Conservation (phyloP, 2,329 filamentous ascomycete genomes). For the Ciborinia camelliae region DNA sequence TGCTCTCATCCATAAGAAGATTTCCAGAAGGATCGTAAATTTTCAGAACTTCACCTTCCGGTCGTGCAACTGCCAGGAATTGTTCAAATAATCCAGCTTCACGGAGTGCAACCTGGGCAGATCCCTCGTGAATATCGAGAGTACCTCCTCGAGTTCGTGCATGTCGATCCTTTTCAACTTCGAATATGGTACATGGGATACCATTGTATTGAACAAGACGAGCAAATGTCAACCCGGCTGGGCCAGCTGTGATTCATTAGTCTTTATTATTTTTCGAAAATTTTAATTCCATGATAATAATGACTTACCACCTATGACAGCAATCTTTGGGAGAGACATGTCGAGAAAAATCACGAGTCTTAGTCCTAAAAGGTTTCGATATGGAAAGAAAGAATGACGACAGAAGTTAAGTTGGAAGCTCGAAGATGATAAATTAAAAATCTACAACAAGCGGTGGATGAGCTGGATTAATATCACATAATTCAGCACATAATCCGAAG, state of each 20-base stretch:
- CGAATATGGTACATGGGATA: conserved; percentile 34
- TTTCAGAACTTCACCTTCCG: conserved; percentile 28
- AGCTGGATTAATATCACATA: not conserved
- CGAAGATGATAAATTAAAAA: conserved; percentile 1
- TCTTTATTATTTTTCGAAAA: not conserved
- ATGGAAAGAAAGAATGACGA: not conserved
- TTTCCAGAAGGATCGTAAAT: conserved; percentile 33
- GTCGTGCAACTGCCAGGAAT: conserved; percentile 30
- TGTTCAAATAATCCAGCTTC: conserved; percentile 33
- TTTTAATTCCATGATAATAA: conserved; percentile 41
- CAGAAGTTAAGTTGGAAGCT: not conserved
- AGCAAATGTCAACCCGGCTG: conserved; percentile 37
- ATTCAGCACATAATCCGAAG: not conserved
- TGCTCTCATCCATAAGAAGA: conserved; percentile 26
- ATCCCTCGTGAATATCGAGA: conserved; percentile 44
- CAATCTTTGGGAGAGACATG: conserved; percentile 11
- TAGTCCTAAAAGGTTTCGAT: not conserved
- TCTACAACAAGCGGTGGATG: not conserved
- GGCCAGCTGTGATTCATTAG: conserved; percentile 34
- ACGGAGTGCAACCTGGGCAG: conserved; percentile 34
- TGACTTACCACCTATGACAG: conserved; percentile 11
- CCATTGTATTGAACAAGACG: conserved; percentile 34
- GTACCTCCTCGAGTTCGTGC: conserved; percentile 39
- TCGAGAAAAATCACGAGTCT: not conserved
- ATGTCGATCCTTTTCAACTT: conserved; percentile 30